phyloP scores from a whole-genome alignment of 2,329 filamentous ascomycete genomes.

The Didymellaceae sp. region DNA sequence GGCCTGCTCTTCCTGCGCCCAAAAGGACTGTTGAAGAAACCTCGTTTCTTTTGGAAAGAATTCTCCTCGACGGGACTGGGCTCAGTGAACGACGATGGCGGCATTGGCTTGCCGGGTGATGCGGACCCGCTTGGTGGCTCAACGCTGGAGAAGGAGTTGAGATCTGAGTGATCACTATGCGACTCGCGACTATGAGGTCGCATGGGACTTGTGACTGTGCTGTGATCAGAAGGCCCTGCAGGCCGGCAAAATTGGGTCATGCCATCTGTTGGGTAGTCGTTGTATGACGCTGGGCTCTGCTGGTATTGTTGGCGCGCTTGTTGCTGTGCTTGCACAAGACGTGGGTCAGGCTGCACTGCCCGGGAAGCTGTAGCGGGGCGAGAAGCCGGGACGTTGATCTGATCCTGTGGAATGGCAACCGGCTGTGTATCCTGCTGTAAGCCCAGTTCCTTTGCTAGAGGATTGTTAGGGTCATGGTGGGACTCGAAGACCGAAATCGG shows the following conservation, averaged over 20 bases:
- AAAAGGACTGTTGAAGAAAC: slow-evolving; percentile 95
- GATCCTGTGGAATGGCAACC: slow-evolving; percentile 28
- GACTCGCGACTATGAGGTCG: slow-evolving; percentile 86
- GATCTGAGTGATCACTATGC: slow-evolving; percentile 87
- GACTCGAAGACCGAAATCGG: slow-evolving; percentile 93
- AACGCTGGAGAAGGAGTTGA: slow-evolving; percentile 85
- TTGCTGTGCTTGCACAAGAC: slow-evolving; percentile 46
- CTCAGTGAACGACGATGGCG: slow-evolving; percentile 29
- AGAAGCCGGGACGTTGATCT: slow-evolving; percentile 22
- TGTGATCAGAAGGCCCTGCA: slow-evolving; percentile 72
- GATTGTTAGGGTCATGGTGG: slow-evolving; percentile 83
- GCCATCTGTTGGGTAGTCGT: slow-evolving; percentile 91
- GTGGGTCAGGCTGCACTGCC: slow-evolving; percentile 43
- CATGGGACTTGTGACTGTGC: slow-evolving; percentile 69
- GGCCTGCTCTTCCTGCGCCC: slow-evolving; percentile 83
- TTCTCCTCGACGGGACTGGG: slow-evolving; percentile 37
- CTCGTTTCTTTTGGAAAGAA: slow-evolving; percentile 73
- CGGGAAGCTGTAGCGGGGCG: slow-evolving; percentile 21
- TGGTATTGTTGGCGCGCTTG: slow-evolving; percentile 48
- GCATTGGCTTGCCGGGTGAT: slow-evolving; percentile 71
- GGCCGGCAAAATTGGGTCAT: slow-evolving; percentile 97
- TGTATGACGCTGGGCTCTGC: slow-evolving; percentile 76
- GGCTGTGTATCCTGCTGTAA: slow-evolving; percentile 53
- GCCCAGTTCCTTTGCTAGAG: slow-evolving; percentile 72
- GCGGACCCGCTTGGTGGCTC: slow-evolving; percentile 76